phyloP scores from a whole-genome alignment of 1,284 basidiomycete species.

The Leccinum solheimii region DNA sequence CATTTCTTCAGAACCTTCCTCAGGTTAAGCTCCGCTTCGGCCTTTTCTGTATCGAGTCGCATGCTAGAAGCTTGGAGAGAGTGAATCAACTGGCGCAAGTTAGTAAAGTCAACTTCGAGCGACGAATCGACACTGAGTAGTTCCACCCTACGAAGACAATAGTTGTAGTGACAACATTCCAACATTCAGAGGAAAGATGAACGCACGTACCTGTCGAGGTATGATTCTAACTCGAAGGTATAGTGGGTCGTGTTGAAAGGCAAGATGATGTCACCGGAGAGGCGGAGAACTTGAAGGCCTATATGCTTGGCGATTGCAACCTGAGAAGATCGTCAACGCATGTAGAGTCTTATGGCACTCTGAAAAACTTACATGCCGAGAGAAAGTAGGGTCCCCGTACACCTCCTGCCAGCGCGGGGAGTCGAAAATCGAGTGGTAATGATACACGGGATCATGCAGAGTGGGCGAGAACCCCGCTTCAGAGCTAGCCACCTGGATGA shows the following conservation, averaged over 20 bases:
- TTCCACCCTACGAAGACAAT: constrained; percentile 33
- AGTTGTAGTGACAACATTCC: no score
- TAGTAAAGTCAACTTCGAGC: constrained; percentile 18
- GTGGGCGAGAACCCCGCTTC: constrained; percentile 53
- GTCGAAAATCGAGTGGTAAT: constrained; percentile 80
- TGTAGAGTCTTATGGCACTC: not conserved
- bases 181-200: not conserved
- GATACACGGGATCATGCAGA: constrained; percentile 63
- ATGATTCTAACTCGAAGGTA: constrained; percentile 48
- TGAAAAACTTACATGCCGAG: constrained; percentile 51
- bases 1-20: not conserved
- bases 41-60: constrained; percentile 56
- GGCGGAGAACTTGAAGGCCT: constrained; percentile 60
- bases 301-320: constrained; percentile 68
- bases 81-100: constrained; percentile 47
- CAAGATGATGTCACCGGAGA: constrained; percentile 58
- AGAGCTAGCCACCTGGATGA: constrained; percentile 49
- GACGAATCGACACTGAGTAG: not conserved
- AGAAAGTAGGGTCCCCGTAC: constrained; percentile 74
- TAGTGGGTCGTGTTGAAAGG: constrained; percentile 82
- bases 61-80: constrained; percentile 51
- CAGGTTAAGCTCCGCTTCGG: constrained; percentile 28
- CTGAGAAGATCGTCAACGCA: constrained; percentile 31
- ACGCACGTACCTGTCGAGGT: constrained; percentile 47
- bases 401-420: constrained; percentile 68